Evolutionary conservation across 495 filamentous ascomycete genomes (phyloP), one percentile per base, ranked within the genome.

Genomic region (Podospora pseudocomata): DNA sequence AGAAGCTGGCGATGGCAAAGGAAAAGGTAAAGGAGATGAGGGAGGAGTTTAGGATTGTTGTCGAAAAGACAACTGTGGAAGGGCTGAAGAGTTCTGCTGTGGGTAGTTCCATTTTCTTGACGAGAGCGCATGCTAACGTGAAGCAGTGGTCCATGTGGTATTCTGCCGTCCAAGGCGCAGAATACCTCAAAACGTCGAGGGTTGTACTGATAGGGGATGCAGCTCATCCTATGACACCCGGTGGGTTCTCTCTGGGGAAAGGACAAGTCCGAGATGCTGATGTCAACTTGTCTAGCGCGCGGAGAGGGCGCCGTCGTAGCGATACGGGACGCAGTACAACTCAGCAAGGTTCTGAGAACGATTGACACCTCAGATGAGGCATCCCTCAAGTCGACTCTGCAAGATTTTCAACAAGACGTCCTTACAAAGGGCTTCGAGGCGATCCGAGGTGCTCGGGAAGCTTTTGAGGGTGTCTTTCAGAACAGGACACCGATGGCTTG

Each of bases 201-300:
- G 77, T 86, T 0, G 82, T 84, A 0, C 53, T 88, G 26, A 82
- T 82, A 9, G 86, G 87, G 0, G 87, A 89, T 75, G 86, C 87
- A 0, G 83, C 83, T 0, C 87, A 89, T 74, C 80, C 85, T 0
- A 88, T 88, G 85, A 83, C 84, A 1, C 83, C 80, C 23, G 80
- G 87, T 88, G 83, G 71, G 84, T 83, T 6, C 30, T 34, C 0
- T 5, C 19, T 32, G 23, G 16, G 18, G 13, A 19, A 13, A 20
- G 63, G 11, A 59, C n/a, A 1, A 34, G 53, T 13, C 2, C 0
- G 2, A 49, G 39, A 49, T 13, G 19, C 19, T 28, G 19, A 39
- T 19, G 39, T 23, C 19, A 16, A 16, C 20, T 2, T 23, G 23
- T 23, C 6, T 63, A 80, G 78, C 72, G 49, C 75, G 75, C 2